Base-by-base conservation (phyloP, 352 stramenopile genomes). In the Globisporangium nunn region DNA sequence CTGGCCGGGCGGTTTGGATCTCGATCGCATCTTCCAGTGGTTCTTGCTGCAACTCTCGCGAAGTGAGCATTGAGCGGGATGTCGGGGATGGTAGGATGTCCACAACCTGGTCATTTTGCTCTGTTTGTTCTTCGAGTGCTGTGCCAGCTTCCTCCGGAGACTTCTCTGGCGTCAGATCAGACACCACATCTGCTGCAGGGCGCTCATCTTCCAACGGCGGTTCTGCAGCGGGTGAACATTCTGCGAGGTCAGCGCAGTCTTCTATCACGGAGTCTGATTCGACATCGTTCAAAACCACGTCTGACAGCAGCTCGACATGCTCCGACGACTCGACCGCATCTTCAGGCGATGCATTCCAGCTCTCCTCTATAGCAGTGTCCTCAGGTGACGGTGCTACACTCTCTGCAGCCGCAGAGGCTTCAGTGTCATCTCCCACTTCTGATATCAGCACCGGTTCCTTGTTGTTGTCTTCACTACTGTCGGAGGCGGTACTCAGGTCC, bases 51-150 rank as follows among this genome's bases (percentile, higher is more conserved):
- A 54, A 52, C 28, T 64, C 45, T n/a, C 47, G 58, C 6, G 45
- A 56, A 4, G 40, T 10, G 6, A 56, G 44, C 18, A 37, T 14
- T 17, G 58, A 10, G 4, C 52, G 44, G 0, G 52, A 59, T 7
- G 58, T 43, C 37, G 35, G 5, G 3, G 48, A 33, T 3, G 52
- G 44, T 2, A 58, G 33, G 28, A 52, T 50, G 7, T 58, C 29
- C n/a, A 62, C 50, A 17, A 64, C 52, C 18, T 17, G 58, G 14
- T 64, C 52, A 14, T 30, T 5, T 12, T 52, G 28, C 52, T 64
- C 52, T 1, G 50, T 50, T 41, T 23, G 23, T 23, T 50, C 52
- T 5, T 40, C 31, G 40, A 47, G 46, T n/a, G 57, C 52, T 31
- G 12, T 7, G 10, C 47, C 45, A 14, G 43, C 52, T 46, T 50